Evolutionary conservation across 768 basidiomycete genomes (phyloP).

Genomic region (Rhodosporidiobolus odoratus): DNA sequence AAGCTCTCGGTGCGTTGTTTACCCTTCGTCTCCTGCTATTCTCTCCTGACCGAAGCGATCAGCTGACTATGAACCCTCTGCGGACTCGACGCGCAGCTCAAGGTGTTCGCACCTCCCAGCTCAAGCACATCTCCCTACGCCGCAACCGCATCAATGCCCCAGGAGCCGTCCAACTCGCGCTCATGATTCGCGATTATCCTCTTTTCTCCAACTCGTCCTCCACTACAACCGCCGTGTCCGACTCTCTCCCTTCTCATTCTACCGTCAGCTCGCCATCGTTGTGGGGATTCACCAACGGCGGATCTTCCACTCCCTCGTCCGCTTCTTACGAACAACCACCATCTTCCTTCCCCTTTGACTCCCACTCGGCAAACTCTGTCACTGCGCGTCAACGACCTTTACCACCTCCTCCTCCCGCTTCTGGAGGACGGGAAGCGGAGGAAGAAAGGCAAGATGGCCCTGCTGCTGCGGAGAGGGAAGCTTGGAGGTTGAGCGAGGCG

Average conservation of each 20-base stretch:
- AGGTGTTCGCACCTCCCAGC: conserved; percentile 70
- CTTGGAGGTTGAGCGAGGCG: conserved; percentile 43
- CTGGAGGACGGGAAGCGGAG: not conserved
- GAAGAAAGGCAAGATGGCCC: conserved; percentile 9
- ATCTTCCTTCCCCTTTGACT: not conserved
- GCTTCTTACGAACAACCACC: not conserved
- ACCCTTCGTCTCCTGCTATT: not conserved
- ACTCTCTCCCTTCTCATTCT: not conserved
- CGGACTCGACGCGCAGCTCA: conserved; percentile 55
- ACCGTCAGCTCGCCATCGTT: not conserved
- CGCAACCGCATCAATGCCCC: conserved; percentile 77
- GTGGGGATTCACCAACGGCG: not conserved
- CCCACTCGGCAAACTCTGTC: conserved; percentile 28
- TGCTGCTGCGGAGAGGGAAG: conserved; percentile 26
- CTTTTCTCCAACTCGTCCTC: conserved; percentile 4
- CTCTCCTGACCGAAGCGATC: not conserved
- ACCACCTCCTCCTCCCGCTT: not conserved
- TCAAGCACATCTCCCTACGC: conserved; percentile 83
- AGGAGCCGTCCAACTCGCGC: conserved; percentile 82
- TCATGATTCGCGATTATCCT: conserved; percentile 89
- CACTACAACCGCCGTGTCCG: not conserved
- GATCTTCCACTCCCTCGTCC: not conserved
- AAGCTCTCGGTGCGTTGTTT: conserved; percentile 63
- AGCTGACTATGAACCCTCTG: not conserved
- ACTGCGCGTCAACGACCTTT: conserved; percentile 21